Conservation (phyloP, 2,329 filamentous ascomycete genomes). For the Thyridium curvatum region DNA sequence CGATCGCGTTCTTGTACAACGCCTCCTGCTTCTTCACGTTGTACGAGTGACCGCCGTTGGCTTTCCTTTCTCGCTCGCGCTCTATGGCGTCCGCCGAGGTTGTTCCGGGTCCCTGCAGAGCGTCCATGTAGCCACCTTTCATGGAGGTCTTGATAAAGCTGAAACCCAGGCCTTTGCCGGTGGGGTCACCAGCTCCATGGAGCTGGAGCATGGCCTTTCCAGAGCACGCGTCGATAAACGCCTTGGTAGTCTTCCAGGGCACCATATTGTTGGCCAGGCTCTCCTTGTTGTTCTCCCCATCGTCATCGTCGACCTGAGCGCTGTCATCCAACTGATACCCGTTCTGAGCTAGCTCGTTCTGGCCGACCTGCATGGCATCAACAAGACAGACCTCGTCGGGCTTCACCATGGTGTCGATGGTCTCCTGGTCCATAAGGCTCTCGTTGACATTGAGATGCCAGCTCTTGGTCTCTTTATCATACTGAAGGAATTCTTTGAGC, state of each 20-base stretch:
- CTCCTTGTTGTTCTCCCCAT: conserved; percentile 59
- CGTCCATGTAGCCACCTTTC: conserved; percentile 92
- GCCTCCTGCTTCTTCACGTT: conserved; percentile 93
- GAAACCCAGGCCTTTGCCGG: conserved; percentile 86
- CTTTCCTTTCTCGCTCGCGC: conserved; percentile 79
- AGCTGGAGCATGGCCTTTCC: conserved; percentile 96
- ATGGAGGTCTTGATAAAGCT: conserved; percentile 97
- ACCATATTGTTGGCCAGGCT: conserved; percentile 84
- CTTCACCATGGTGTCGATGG: conserved; percentile 81
- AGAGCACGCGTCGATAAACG: conserved; percentile 87
- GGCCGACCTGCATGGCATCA: conserved; percentile 94
- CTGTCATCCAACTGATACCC: conserved; percentile 62
- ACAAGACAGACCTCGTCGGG: conserved; percentile 93
- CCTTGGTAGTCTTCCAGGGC: conserved; percentile 94
- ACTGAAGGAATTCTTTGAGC: conserved; percentile 91
- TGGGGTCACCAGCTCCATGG: conserved; percentile 91
- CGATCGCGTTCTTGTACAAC: conserved; percentile 86
- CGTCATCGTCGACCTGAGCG: conserved; percentile 58
- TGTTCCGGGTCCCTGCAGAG: conserved; percentile 59
- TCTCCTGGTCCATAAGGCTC: conserved; percentile 70
- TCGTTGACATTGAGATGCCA: conserved; percentile 77
- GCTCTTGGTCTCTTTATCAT: conserved; percentile 80
- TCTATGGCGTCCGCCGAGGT: conserved; percentile 79
- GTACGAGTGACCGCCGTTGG: conserved; percentile 91
- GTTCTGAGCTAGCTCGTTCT: conserved; percentile 84